These are phyloP conservation scores for Endocalyx cinctus DNA, from an alignment of 2,329 filamentous ascomycete genomes.

Conservation along the genomic window DNA sequence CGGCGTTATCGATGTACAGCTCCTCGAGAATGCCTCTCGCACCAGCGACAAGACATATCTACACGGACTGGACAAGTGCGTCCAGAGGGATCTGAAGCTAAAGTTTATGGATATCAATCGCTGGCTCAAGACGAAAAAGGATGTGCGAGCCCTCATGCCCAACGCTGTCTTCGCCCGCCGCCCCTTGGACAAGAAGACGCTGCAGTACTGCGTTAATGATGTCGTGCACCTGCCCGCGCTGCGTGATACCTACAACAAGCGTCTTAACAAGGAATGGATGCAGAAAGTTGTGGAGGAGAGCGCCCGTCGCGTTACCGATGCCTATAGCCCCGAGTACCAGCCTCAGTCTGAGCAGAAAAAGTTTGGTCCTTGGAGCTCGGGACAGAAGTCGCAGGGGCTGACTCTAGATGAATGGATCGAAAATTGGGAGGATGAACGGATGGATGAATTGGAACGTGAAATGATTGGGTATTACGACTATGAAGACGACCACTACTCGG, in stretches of 20 bases:
- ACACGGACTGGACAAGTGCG: conserved; percentile 7
- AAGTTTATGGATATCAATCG: neutral
- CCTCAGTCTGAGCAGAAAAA: conserved; percentile 8
- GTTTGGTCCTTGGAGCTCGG: conserved; percentile 3
- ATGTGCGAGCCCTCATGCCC: conserved; percentile 2
- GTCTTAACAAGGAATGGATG: conserved; percentile 11
- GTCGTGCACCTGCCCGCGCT: conserved; percentile 12
- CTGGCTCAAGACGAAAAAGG: neutral
- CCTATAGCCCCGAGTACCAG: conserved; percentile 9
- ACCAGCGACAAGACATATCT: conserved; percentile 9
- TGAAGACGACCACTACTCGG: neutral
- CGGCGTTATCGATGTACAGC: conserved; percentile 23
- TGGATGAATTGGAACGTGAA: neutral
- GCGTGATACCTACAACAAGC: conserved; percentile 8
- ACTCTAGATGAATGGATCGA: neutral
- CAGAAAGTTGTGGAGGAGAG: conserved; percentile 9
- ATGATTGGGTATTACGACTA: neutral
- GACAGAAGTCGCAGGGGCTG: neutral
- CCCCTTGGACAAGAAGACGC: conserved; percentile 6
- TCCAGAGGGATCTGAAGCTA: conserved; percentile 7
- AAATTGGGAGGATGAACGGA: neutral
- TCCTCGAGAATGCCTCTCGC: conserved; percentile 23
- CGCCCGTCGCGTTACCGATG: conserved; percentile 6
- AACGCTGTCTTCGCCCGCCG: conserved; percentile 9
- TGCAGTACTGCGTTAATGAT: conserved; percentile 12